Conservation (phyloP, 352 stramenopile genomes). For the Globisporangium alternatum region DNA sequence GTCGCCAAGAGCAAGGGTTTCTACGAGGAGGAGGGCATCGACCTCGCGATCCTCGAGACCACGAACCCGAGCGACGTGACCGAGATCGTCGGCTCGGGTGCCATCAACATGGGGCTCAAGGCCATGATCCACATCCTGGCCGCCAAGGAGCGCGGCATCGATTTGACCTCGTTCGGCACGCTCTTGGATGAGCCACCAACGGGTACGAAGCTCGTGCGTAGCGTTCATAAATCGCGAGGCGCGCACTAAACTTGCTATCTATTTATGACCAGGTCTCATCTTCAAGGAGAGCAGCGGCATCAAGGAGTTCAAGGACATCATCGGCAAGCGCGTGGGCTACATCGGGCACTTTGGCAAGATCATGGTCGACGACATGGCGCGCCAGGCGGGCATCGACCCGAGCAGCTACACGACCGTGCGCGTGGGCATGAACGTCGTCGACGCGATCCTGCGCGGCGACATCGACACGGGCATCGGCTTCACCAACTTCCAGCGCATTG, state of each 20-base stretch:
- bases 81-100: constrained; percentile 46
- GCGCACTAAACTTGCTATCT: not conserved
- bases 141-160: constrained; percentile 46
- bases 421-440: constrained; percentile 53
- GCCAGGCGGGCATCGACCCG: constrained; percentile 41
- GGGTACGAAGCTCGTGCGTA: constrained; percentile 11
- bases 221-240: too few relatives aligned
- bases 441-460: constrained; percentile 43
- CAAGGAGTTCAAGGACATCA: constrained; percentile 51
- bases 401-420: constrained; percentile 43
- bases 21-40: constrained; percentile 52
- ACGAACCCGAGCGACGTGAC: constrained; percentile 51
- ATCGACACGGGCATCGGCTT: constrained; percentile 54
- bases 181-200: constrained; percentile 47
- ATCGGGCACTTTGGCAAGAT: constrained; percentile 54
- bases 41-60: constrained; percentile 46
- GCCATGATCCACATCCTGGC: constrained; percentile 54
- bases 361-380: constrained; percentile 53
- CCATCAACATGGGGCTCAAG: constrained; percentile 47
- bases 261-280: constrained; percentile 27
- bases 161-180: constrained; percentile 44
- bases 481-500: constrained; percentile 54
- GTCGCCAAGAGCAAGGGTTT: constrained; percentile 49
- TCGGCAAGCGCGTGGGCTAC: constrained; percentile 50
- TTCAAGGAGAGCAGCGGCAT: constrained; percentile 53